These are phyloP conservation scores for Pestalotiopsis sp. DNA, from an alignment of 2,329 filamentous ascomycete species.

Conservation along the genomic window DNA sequence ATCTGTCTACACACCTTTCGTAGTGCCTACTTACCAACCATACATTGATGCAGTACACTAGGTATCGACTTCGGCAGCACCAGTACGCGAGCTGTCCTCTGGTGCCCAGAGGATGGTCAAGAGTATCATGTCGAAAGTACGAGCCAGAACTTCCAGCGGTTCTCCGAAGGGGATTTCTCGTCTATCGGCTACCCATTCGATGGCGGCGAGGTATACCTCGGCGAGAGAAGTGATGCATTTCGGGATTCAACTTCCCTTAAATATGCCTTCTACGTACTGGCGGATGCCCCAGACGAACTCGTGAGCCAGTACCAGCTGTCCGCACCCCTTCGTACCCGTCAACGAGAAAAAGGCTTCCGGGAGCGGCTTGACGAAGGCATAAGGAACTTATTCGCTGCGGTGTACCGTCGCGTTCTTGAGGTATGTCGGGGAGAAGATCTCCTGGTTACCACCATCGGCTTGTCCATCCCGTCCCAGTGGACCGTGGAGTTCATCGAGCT, in stretches of 20 bases:
- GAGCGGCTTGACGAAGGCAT: conserved; percentile 14
- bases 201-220: conserved; percentile 13
- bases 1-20: neutral
- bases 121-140: no score
- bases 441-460: conserved; percentile 13
- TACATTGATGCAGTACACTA: conserved; percentile 13
- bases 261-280: conserved; percentile 18
- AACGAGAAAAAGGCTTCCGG: conserved; percentile 5
- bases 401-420: conserved; percentile 10
- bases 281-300: conserved; percentile 12
- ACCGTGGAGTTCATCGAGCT: conserved; percentile 17
- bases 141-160: no score
- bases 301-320: conserved; percentile 15
- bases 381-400: conserved; percentile 9
- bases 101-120: neutral
- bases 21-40: neutral
- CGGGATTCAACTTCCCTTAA: conserved; percentile 14
- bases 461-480: conserved; percentile 20
- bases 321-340: neutral
- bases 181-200: conserved; percentile 23
- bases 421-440: conserved; percentile 7
- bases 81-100: conserved; percentile 18
- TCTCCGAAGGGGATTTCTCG: conserved; percentile 19
- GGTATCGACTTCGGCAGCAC: conserved; percentile 24
- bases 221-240: conserved; percentile 11